A percentile compares a stretch with the other conserved stretches of the same genome.
phyloP scores from a whole-genome alignment of 352 stramenopile species.

The Phytophthora crassamura region DNA sequence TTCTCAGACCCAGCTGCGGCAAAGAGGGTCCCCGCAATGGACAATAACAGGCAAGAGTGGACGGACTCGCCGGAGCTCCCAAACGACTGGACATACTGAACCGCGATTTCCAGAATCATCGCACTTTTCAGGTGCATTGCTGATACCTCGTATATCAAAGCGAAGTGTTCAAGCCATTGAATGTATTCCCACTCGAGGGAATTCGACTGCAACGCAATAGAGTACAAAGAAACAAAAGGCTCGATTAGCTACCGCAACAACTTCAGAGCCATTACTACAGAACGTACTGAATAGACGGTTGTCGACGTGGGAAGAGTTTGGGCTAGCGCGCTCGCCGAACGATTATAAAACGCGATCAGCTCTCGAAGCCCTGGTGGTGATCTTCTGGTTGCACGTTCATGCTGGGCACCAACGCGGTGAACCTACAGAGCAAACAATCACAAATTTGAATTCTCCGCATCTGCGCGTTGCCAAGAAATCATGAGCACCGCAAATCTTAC shows the following conservation, averaged over 20 bases:
- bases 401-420: conserved; percentile 67
- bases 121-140: conserved; percentile 38
- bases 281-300: conserved; percentile 36
- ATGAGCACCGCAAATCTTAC: conserved; percentile 8
- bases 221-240: conserved; percentile 2
- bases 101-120: conserved; percentile 46
- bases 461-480: no score
- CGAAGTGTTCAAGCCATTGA: conserved; percentile 70
- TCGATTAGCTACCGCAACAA: conserved; percentile 17
- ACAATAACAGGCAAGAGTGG: conserved; percentile 31
- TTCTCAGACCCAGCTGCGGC: conserved; percentile 24
- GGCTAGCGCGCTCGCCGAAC: conserved; percentile 33
- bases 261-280: conserved; percentile 1
- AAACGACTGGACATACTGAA: conserved; percentile 41
- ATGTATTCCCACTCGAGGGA: conserved; percentile 60
- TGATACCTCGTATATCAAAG: conserved; percentile 49
- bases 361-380: conserved; percentile 34
- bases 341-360: conserved; percentile 52
- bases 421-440: conserved; percentile 34
- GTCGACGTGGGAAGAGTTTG: conserved; percentile 17
- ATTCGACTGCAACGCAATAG: conserved; percentile 39
- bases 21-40: conserved; percentile 35
- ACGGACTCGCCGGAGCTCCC: conserved; percentile 18
- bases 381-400: conserved; percentile 52
- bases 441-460: no score